Conservation (phyloP, 495 filamentous ascomycete species). For the Penicillium bialowiezense region DNA sequence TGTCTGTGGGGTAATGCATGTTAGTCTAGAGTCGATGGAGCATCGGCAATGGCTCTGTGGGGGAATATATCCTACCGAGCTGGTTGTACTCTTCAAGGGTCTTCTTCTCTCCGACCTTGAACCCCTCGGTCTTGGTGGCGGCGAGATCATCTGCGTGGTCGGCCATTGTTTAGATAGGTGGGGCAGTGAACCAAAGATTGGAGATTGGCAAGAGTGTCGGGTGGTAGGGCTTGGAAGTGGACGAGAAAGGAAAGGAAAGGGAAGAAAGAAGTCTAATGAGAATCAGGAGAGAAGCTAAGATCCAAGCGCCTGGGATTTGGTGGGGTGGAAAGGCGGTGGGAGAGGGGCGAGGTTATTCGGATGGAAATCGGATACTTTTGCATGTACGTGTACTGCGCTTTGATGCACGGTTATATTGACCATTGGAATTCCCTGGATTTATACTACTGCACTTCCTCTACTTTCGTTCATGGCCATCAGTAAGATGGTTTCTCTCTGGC, state of each 20-base stretch:
- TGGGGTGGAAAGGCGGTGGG: conserved; percentile 50
- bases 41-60: not conserved
- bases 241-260: not conserved
- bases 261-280: not conserved
- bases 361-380: conserved; percentile 10
- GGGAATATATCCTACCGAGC: conserved; percentile 64
- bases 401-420: conserved; percentile 4
- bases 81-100: conserved; percentile 87
- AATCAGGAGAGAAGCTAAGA: conserved; percentile 6
- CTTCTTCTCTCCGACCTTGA: conserved; percentile 98
- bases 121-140: conserved; percentile 85
- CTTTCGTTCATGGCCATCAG: too few relatives aligned
- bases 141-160: conserved; percentile 79
- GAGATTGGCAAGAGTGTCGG: not conserved
- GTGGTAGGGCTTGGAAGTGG: not conserved
- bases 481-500: too few relatives aligned
- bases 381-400: not conserved
- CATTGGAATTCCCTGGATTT: not conserved
- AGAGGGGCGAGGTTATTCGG: conserved; percentile 35
- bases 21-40: conserved; percentile 1
- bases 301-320: conserved; percentile 23
- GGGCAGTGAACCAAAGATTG: conserved; percentile 15
- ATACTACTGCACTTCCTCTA: not conserved
- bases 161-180: conserved; percentile 56
- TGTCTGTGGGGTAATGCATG: conserved; percentile 34